Base-by-base conservation (phyloP, 2,329 filamentous ascomycete genomes). In the Fusarium mangiferae region DNA sequence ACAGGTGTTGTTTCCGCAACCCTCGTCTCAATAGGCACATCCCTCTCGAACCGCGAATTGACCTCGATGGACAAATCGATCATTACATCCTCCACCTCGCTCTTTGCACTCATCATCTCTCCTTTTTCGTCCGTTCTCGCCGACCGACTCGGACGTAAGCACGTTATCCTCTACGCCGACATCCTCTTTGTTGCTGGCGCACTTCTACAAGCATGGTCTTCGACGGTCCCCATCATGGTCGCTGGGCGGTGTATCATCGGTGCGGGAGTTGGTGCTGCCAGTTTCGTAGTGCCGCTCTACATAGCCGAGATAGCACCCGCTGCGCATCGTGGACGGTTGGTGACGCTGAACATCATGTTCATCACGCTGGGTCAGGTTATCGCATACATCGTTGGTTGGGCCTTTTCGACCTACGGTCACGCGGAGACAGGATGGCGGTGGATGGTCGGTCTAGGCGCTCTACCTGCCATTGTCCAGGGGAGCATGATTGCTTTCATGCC, bases 361-460 rank as follows among this genome's bases (percentile, higher is more conserved):
- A 92, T 98, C 64, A 98, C 95, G 1, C 86, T 93, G 17, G 96
- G 96, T 0, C 95, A 98, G 83, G 93, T 98, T 5, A 89, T 97
- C 26, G 95, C 96, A 5, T 98, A 98, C 81, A 80, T 97, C 4
- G 84, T 95, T 12, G 96, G 96, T 3, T 98, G 93, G 92, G 81
- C 87, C 0, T 92, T 97, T 52, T 88, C 90, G 11, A 87, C 88
- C 63, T 85, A 85, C 66, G 88, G 85, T 1, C 81, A 84, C 65
- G 76, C 80, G 28, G 79, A 78, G 41, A 88, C 87, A 18, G 94
- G 93, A 4, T 98, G 96, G 95, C 87, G 94, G 56, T 97, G 93
- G 91, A 95, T 98, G 89, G 95, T 98, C 1, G 95, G 95, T 0
- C 82, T 98, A 0, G 96, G 95, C 2, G 93, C 93, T 14, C 70